Evolutionary conservation across 768 basidiomycete species (phyloP).

Genomic region (Cantharellus anzutake): DNA sequence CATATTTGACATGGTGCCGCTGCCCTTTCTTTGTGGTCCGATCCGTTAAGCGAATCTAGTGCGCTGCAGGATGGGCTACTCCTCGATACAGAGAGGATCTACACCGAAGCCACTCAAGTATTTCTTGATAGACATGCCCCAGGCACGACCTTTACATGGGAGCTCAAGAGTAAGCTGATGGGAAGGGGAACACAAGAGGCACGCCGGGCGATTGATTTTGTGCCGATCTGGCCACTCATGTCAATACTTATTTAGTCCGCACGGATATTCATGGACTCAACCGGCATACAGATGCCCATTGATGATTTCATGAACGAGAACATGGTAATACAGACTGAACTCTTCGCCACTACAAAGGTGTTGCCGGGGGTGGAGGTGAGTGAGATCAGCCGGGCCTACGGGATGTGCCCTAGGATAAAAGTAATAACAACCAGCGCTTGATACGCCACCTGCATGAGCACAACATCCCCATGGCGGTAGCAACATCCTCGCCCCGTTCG

Average conservation of each 20-base stretch:
- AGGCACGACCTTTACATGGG: background rate
- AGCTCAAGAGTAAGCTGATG: background rate
- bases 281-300: background rate
- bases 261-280: background rate
- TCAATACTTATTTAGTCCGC: background rate
- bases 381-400: background rate
- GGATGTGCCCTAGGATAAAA: background rate
- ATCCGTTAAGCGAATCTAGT: background rate
- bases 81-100: background rate
- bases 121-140: background rate
- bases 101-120: background rate
- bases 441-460: background rate
- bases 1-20: background rate
- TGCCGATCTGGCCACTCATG: background rate
- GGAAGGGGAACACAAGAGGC: background rate
- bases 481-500: background rate
- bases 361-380: background rate
- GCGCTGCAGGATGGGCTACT: background rate
- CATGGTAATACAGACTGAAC: background rate
- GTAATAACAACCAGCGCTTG: background rate
- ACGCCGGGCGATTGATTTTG: background rate
- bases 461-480: background rate
- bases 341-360: background rate
- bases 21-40: background rate
- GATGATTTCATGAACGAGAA: background rate